Conservation (phyloP, 352 stramenopile genomes). For the Phytophthora rubi region DNA sequence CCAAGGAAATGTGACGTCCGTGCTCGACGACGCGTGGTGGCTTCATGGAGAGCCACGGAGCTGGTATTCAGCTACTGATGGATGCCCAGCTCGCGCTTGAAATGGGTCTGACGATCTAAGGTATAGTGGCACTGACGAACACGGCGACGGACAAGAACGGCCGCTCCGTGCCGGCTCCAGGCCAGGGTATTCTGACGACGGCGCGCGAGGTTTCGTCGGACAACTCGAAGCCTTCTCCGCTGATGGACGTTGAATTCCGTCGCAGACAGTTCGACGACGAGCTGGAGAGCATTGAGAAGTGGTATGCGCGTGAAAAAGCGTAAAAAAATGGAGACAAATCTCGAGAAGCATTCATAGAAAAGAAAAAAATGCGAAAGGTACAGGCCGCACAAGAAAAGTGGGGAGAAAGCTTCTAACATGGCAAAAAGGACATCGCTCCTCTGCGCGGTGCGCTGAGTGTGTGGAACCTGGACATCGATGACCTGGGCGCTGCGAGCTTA, state of each 20-base stretch:
- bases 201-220: slow-evolving; percentile 56
- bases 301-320: slow-evolving; percentile 57
- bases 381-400: slow-evolving; percentile 63
- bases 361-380: slow-evolving; percentile 33
- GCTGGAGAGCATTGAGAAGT: slow-evolving; percentile 72
- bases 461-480: slow-evolving; percentile 78
- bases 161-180: slow-evolving; percentile 81
- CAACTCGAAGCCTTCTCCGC: slow-evolving; percentile 43
- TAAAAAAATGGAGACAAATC: no score
- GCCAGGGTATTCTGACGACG: slow-evolving; percentile 88
- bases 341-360: no score
- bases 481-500: slow-evolving; percentile 80
- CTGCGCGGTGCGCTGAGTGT: slow-evolving; percentile 72
- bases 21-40: slow-evolving; percentile 80
- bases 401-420: slow-evolving; percentile 67
- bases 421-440: slow-evolving; percentile 65
- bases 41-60: slow-evolving; percentile 91
- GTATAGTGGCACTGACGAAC: slow-evolving; percentile 81
- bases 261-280: slow-evolving; percentile 79
- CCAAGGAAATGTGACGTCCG: slow-evolving; percentile 85
- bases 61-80: slow-evolving; percentile 90
- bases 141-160: slow-evolving; percentile 91
- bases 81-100: slow-evolving; percentile 84
- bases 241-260: slow-evolving; percentile 79
- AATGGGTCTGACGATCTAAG: slow-evolving; percentile 90